A percentile compares a stretch with the other conserved stretches of the same genome.
Evolutionary conservation across 2,329 filamentous ascomycete genomes (phyloP).

Genomic region (Aureobasidium sp.): DNA sequence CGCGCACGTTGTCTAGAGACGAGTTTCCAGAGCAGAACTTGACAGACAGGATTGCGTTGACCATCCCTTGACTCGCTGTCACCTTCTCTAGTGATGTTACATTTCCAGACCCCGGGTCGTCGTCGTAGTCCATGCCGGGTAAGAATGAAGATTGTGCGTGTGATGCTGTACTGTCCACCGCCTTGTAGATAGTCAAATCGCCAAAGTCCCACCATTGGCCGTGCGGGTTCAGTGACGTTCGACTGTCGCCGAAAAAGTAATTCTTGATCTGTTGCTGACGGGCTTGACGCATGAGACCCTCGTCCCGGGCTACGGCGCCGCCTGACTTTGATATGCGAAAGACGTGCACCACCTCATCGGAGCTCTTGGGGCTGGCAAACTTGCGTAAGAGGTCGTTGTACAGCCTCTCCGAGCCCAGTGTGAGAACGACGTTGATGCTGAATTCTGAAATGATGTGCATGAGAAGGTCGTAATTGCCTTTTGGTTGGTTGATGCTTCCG

Average conservation of each 20-base stretch:
- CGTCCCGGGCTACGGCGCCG: conserved; percentile 71
- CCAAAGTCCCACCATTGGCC: conserved; percentile 77
- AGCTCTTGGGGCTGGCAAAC: conserved; percentile 42
- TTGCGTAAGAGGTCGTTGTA: conserved; percentile 65
- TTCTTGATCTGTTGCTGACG: conserved; percentile 73
- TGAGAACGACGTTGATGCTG: conserved; percentile 65
- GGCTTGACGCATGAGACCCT: conserved; percentile 61
- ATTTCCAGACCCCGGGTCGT: conserved; percentile 24
- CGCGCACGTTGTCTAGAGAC: conserved; percentile 61
- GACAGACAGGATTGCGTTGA: conserved; percentile 77
- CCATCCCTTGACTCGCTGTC: conserved; percentile 57
- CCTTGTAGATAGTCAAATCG: conserved; percentile 57
- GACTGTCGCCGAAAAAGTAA: conserved; percentile 85
- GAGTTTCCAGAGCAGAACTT: conserved; percentile 63
- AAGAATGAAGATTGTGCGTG: conserved; percentile 23
- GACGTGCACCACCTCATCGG: conserved; percentile 62
- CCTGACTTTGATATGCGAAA: conserved; percentile 77
- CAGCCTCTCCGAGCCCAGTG: conserved; percentile 70
- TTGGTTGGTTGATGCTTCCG: conserved; percentile 57
- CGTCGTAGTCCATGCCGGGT: conserved; percentile 38
- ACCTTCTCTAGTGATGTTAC: conserved; percentile 38
- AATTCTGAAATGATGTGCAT: conserved; percentile 68
- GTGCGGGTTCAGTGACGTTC: conserved; percentile 72
- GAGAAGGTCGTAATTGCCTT: conserved; percentile 63
- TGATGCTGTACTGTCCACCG: conserved; percentile 16